Base-by-base conservation (phyloP, 331 rosid genomes). In the Malus hybrid region DNA sequence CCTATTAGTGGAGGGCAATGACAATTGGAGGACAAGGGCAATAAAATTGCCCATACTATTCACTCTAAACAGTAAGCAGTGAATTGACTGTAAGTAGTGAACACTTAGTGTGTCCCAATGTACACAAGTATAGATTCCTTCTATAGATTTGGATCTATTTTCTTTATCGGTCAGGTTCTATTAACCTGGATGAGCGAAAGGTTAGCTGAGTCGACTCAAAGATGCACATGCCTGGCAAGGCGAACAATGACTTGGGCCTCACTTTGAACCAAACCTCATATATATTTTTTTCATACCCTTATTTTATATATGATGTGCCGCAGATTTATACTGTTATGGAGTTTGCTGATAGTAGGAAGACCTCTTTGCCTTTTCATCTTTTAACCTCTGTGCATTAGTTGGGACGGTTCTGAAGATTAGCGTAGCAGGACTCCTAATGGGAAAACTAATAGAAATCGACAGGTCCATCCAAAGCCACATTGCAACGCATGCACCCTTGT, bases 381-480 rank as follows among this genome's bases (percentile, higher is more conserved):
- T 50, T 50, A 50, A 50, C 56, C n/a, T 50, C 56, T 50, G 8
- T 50, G 56, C 56, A 50, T 39, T 36, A 36, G 44, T 15, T 48
- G 19, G 19, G 19, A 48, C 19, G 6, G 19, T 15, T 48, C 19
- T 48, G 19, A 48, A 16, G 55, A 9, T 50, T 50, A 50, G 3
- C 3, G 16, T 50, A 15, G n/a, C 8, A 57, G 63, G 24, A 20
- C 16, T 58, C 11, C 9, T 50, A 50, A 57, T 33, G 42, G 58
- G 10, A 36, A 36, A 57, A 33, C 33, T 60, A 1, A 24, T 57
- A 73, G 28, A 46, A 57, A 29, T 28, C 11, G 66, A 42, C 34
- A 74, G 50, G 64, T 74, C 53, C 30, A 14, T 62, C 52, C 44
- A 56, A 50, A 20, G 58, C 73, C 67, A 64, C 79, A 76, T 53